Evolutionary conservation across 306 rosid species (phyloP).

Genomic region (Sicyos edulis): DNA sequence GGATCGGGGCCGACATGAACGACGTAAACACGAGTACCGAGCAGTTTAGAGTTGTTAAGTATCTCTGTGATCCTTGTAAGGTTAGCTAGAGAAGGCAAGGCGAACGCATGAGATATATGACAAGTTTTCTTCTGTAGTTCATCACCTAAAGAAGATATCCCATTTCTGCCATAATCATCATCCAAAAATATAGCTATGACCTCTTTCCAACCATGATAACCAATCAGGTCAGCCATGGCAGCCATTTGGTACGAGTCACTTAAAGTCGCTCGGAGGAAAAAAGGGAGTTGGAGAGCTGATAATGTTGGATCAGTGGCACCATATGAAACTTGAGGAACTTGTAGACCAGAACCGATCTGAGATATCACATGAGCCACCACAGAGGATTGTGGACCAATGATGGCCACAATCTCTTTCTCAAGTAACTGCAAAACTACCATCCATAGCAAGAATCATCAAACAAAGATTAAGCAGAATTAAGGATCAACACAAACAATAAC

Average conservation of each 20-base stretch:
- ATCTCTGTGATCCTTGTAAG: constrained; percentile 34
- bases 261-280: constrained; percentile 54
- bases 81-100: constrained; percentile 47
- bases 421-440: constrained; percentile 68
- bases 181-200: constrained; percentile 66
- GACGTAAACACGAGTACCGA: constrained; percentile 73
- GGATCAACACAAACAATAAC: not conserved
- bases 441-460: constrained; percentile 12
- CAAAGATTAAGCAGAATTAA: constrained; percentile 10
- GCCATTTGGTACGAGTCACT: constrained; percentile 76
- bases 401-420: constrained; percentile 55
- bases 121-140: constrained; percentile 49
- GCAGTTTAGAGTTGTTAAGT: constrained; percentile 56
- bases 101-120: constrained; percentile 47
- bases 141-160: constrained; percentile 56
- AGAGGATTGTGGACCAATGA: constrained; percentile 90
- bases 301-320: constrained; percentile 92
- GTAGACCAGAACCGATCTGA: constrained; percentile 68
- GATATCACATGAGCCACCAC: constrained; percentile 66
- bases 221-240: constrained; percentile 67
- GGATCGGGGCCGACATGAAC: constrained; percentile 72
- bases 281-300: constrained; percentile 78
- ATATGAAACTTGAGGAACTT: constrained; percentile 76
- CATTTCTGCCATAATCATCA: constrained; percentile 85
- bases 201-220: constrained; percentile 71